Evolutionary conservation across 495 filamentous ascomycete species (phyloP).

Genomic region (Pseudevernia furfuracea): DNA sequence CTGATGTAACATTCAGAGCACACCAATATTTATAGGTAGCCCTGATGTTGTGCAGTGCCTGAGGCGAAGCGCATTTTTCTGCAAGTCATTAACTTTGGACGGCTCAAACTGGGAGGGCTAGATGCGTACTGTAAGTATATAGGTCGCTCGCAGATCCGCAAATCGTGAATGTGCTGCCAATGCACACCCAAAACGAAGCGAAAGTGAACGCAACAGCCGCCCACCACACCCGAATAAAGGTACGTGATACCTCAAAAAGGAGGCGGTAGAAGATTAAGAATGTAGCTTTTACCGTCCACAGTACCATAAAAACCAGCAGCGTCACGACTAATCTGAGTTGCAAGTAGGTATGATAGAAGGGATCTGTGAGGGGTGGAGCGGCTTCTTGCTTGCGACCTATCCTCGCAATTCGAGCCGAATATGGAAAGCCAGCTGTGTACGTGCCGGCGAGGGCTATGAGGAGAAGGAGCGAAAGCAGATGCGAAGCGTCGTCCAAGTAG

Average conservation of each 20-base stretch:
- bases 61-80: constrained; percentile 14
- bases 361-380: constrained; percentile 14
- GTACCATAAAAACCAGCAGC: constrained; percentile 17
- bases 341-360: constrained; percentile 16
- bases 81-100: background rate
- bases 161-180: constrained; percentile 18
- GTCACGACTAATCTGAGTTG: constrained; percentile 12
- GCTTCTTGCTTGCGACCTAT: constrained; percentile 11
- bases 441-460: constrained; percentile 15
- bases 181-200: constrained; percentile 20
- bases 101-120: background rate
- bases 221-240: constrained; percentile 19
- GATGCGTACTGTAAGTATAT: constrained; percentile 11
- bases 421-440: constrained; percentile 17
- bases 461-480: constrained; percentile 15
- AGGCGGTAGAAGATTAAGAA: constrained; percentile 21
- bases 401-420: constrained; percentile 14
- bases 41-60: constrained; percentile 14
- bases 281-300: constrained; percentile 20
- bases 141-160: constrained; percentile 18
- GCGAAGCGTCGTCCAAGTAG: constrained; percentile 19
- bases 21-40: constrained; percentile 22
- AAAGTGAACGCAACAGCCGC: constrained; percentile 16
- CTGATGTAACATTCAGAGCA: constrained; percentile 19
- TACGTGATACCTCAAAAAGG: constrained; percentile 17